A percentile compares a stretch with the other conserved stretches of the same genome.
These are phyloP conservation scores for Knoxdaviesia capensis DNA, from an alignment of 2,329 filamentous ascomycete genomes.

Conservation along the genomic window DNA sequence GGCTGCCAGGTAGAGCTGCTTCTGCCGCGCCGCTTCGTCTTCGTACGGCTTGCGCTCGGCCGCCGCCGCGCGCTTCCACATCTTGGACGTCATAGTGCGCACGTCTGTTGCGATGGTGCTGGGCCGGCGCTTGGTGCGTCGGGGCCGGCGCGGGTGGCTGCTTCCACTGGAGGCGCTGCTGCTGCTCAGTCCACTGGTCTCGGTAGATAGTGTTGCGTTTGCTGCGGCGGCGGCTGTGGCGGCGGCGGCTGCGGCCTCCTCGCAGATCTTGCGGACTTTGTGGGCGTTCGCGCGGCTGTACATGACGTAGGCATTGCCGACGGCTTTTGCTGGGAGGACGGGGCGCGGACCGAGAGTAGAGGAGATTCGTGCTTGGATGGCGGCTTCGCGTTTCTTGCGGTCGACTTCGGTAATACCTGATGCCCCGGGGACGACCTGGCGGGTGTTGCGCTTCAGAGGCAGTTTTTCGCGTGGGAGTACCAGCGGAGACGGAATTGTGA, in stretches of 20 bases:
- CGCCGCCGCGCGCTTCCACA: conserved; percentile 65
- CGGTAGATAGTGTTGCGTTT: too few relatives aligned
- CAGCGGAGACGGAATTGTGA: conserved; percentile 56
- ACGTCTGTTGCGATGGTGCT: conserved; percentile 28
- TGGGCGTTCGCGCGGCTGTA: conserved; percentile 68
- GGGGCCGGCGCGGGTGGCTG: too few relatives aligned
- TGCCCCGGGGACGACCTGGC: background rate
- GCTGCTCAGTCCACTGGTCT: conserved; percentile 14
- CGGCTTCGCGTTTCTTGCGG: conserved; percentile 34
- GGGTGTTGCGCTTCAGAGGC: conserved; percentile 34
- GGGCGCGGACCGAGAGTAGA: conserved; percentile 54
- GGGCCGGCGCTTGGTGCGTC: background rate
- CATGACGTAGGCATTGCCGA: conserved; percentile 71
- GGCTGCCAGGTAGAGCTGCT: conserved; percentile 38
- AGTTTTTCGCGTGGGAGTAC: conserved; percentile 42
- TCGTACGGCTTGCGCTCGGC: conserved; percentile 62
- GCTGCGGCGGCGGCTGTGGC: too few relatives aligned
- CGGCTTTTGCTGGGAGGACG: conserved; percentile 48
- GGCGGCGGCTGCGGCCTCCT: conserved; percentile 23
- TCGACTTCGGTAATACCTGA: too few relatives aligned
- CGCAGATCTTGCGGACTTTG: conserved; percentile 35
- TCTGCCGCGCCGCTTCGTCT: conserved; percentile 51
- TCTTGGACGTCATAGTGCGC: conserved; percentile 64
- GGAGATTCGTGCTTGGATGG: conserved; percentile 29
- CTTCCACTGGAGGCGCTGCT: too few relatives aligned